Evolutionary conservation across 2,329 filamentous ascomycete genomes (phyloP).

Genomic region (Paraphoma chrysanthemicola): DNA sequence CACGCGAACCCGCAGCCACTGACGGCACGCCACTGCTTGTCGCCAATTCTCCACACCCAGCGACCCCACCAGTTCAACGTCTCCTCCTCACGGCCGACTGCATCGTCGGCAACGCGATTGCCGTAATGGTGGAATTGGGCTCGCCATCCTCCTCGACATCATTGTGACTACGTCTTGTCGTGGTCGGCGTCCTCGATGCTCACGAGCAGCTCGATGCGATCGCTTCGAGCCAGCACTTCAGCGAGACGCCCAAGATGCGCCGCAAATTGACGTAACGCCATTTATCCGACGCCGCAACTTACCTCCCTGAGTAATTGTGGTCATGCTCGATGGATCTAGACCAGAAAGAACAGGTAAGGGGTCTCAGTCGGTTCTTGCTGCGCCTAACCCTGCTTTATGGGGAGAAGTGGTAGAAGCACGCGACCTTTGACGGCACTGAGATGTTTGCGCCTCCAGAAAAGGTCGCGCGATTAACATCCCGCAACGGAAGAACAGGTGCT

Average conservation of each 20-base stretch:
- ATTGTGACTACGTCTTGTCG: not conserved
- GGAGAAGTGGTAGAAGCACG: no score
- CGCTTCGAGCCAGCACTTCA: not conserved
- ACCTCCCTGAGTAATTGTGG: no score
- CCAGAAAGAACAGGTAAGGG: no score
- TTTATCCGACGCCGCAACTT: no score
- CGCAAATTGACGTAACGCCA: no score
- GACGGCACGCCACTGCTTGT: constrained; percentile 5
- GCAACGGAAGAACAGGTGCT: not conserved
- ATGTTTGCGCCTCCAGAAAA: no score
- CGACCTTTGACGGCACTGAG: no score
- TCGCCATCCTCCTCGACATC: not conserved
- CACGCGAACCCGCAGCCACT: constrained; percentile 14
- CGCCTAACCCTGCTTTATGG: no score
- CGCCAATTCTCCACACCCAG: constrained; percentile 5
- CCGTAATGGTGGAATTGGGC: no score
- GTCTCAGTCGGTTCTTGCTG: no score
- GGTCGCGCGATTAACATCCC: not conserved
- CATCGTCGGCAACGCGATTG: not conserved
- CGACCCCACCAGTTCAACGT: not conserved
- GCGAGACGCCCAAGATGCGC: no score
- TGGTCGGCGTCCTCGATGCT: not conserved
- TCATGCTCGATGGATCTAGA: no score
- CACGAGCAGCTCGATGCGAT: not conserved
- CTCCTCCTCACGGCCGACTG: not conserved